phyloP scores from a whole-genome alignment of 2,329 filamentous ascomycete species.

The Penicillium sp. region DNA sequence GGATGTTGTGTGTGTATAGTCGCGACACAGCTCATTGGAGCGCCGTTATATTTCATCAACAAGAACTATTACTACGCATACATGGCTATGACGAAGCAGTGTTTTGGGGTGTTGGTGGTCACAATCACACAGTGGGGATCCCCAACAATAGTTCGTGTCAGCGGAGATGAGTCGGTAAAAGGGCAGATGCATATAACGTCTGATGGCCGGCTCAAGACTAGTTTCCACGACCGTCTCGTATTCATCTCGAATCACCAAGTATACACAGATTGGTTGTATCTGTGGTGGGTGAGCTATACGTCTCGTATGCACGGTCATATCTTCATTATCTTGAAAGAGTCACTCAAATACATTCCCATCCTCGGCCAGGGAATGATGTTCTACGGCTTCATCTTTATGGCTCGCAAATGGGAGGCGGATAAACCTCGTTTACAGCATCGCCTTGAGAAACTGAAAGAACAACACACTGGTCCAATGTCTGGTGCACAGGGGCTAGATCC shows the following conservation, averaged over 20 bases:
- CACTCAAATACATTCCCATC: conserved; percentile 59
- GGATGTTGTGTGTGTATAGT: conserved; percentile 42
- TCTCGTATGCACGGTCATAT: conserved; percentile 63
- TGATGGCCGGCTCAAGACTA: conserved; percentile 56
- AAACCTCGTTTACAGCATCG: conserved; percentile 57
- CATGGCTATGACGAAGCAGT: conserved; percentile 64
- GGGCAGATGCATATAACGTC: conserved; percentile 55
- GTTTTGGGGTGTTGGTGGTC: conserved; percentile 59
- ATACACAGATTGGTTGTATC: conserved; percentile 67
- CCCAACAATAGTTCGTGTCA: conserved; percentile 59
- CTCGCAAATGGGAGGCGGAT: conserved; percentile 60
- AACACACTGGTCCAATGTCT: conserved; percentile 46
- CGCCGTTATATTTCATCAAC: conserved; percentile 59
- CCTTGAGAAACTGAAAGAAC: conserved; percentile 52
- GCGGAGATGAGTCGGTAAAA: conserved; percentile 57
- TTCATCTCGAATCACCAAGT: conserved; percentile 64
- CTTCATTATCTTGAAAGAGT: conserved; percentile 65
- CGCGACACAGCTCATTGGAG: conserved; percentile 57
- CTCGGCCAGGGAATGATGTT: conserved; percentile 62
- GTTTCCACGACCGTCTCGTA: conserved; percentile 59
- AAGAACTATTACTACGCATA: conserved; percentile 60
- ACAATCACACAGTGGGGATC: conserved; percentile 61
- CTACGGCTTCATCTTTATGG: conserved; percentile 64
- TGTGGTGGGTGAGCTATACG: conserved; percentile 66
- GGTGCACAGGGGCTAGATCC: conserved; percentile 50